A percentile compares a stretch with the other conserved stretches of the same genome.
Conservation (phyloP, 106 monocot species). For the Dendrobium nobile region DNA sequence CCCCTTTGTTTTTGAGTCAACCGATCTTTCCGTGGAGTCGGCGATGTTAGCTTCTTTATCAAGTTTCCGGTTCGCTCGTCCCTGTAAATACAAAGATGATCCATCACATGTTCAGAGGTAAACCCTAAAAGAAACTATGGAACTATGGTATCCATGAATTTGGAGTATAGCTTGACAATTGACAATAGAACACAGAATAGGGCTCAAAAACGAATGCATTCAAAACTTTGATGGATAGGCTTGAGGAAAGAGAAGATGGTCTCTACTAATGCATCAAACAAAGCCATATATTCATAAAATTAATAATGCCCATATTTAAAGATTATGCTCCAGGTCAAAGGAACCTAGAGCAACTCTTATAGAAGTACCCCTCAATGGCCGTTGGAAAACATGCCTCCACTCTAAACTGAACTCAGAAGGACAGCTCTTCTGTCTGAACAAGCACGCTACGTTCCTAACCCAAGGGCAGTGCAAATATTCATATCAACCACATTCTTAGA, state of each 20-base stretch:
- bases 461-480: too few relatives aligned
- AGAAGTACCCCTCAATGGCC: not conserved
- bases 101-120: not conserved
- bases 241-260: too few relatives aligned
- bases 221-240: not conserved
- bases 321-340: not conserved
- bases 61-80: conserved; percentile 27
- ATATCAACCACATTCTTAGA: too few relatives aligned
- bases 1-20: conserved; percentile 15
- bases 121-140: not conserved
- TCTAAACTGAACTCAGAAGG: too few relatives aligned
- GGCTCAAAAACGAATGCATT: not conserved
- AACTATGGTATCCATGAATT: not conserved
- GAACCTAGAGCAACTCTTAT: not conserved
- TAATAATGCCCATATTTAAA: not conserved
- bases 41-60: conserved; percentile 3
- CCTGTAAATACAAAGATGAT: conserved; percentile 16
- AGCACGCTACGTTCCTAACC: too few relatives aligned
- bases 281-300: too few relatives aligned
- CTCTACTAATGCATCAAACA: too few relatives aligned
- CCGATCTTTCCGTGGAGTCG: conserved; percentile 2
- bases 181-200: not conserved
- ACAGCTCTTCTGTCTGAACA: too few relatives aligned
- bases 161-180: not conserved
- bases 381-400: too few relatives aligned